Conservation (phyloP, 1,284 basidiomycete genomes). For the Fomes fomentarius region DNA sequence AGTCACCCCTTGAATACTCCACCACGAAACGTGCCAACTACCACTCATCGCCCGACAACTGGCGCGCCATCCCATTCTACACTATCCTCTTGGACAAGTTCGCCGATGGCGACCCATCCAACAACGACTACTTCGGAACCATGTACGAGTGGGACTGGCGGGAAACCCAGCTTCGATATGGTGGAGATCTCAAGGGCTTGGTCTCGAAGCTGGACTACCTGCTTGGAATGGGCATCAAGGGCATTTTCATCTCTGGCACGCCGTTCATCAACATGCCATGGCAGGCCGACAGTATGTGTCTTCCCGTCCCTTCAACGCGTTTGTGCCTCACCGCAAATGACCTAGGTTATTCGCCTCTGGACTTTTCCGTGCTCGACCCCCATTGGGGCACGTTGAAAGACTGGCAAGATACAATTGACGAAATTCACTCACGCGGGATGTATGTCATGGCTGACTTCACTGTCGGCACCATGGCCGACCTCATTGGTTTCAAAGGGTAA, state of each 20-base stretch:
- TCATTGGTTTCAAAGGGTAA: conserved; percentile 83
- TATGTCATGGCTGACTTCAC: conserved; percentile 93
- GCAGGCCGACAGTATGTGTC: conserved; percentile 86
- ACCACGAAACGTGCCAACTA: conserved; percentile 68
- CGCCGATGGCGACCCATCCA: conserved; percentile 87
- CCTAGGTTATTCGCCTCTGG: conserved; percentile 87
- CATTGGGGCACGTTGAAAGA: conserved; percentile 86
- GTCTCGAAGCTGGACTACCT: conserved; percentile 81
- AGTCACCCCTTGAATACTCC: conserved; percentile 70
- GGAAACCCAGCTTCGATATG: conserved; percentile 86
- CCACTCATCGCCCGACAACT: conserved; percentile 82
- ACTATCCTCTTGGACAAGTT: conserved; percentile 91
- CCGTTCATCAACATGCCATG: conserved; percentile 93
- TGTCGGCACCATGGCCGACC: conserved; percentile 88
- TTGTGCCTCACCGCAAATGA: not conserved
- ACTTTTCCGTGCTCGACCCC: conserved; percentile 87
- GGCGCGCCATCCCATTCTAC: conserved; percentile 84
- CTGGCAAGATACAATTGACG: conserved; percentile 77
- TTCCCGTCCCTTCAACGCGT: not conserved
- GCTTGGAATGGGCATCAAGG: conserved; percentile 82
- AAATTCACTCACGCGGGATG: conserved; percentile 81
- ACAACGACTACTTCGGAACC: conserved; percentile 86
- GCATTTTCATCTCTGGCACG: conserved; percentile 90
- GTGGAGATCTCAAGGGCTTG: conserved; percentile 85
- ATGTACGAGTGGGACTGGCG: conserved; percentile 84